A percentile compares a stretch with the other conserved stretches of the same genome.
Evolutionary conservation across 768 basidiomycete genomes (phyloP).

Genomic region (Mrakia hoshinonis): DNA sequence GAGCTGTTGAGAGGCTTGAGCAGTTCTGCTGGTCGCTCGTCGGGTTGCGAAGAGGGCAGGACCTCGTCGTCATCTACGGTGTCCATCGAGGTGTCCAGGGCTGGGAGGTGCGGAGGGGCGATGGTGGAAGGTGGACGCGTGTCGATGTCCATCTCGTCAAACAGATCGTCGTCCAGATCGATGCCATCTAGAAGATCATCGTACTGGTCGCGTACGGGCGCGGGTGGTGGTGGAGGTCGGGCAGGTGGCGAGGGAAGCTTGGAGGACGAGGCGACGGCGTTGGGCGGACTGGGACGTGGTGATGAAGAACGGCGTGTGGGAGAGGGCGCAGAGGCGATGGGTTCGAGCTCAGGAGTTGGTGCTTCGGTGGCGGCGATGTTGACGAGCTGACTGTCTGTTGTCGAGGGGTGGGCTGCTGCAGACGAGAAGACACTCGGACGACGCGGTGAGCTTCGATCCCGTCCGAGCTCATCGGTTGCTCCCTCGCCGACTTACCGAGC

Average conservation of each 20-base stretch:
- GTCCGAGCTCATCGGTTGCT: too few relatives aligned
- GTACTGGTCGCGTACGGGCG: not conserved
- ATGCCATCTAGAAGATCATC: slow-evolving; percentile 2
- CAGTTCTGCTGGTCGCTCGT: slow-evolving; percentile 3
- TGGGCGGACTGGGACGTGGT: not conserved
- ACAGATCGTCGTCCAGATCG: slow-evolving; percentile 1
- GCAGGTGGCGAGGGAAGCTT: not conserved
- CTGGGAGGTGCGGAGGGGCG: not conserved
- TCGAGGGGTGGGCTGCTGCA: too few relatives aligned
- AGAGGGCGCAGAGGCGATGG: too few relatives aligned
- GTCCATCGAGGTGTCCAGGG: not conserved
- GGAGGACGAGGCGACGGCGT: slow-evolving; percentile 12
- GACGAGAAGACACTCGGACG: too few relatives aligned
- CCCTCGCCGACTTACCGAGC: too few relatives aligned
- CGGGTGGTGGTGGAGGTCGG: not conserved
- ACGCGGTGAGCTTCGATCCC: too few relatives aligned
- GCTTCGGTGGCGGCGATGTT: too few relatives aligned
- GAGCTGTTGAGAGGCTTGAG: not conserved
- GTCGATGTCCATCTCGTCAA: not conserved
- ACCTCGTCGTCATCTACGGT: not conserved
- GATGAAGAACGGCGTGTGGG: not conserved
- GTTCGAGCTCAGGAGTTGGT: too few relatives aligned
- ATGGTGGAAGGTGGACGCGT: not conserved
- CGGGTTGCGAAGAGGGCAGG: slow-evolving; percentile 1
- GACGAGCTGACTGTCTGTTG: too few relatives aligned